phyloP scores from a whole-genome alignment of 495 filamentous ascomycete genomes.

The Penicillium canescens region DNA sequence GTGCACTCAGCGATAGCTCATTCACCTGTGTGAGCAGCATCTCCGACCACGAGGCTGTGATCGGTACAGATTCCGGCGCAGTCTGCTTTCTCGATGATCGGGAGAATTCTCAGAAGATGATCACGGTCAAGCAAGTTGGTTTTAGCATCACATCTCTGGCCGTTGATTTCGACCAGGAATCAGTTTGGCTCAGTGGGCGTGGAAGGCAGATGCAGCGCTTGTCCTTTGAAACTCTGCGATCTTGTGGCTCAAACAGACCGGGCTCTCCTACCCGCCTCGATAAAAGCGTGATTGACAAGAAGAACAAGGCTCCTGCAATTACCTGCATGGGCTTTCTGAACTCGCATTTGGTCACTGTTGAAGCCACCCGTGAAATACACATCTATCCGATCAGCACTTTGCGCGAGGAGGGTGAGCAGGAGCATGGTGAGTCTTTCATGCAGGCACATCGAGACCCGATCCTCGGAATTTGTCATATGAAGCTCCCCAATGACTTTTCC shows the following conservation, averaged over 20 bases:
- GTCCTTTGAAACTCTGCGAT: constrained; percentile 38
- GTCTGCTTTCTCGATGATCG: constrained; percentile 69
- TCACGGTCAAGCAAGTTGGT: constrained; percentile 30
- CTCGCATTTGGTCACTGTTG: constrained; percentile 72
- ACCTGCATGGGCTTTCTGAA: constrained; percentile 70
- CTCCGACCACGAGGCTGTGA: constrained; percentile 55
- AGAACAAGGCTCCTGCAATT: constrained; percentile 35
- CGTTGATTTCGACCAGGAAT: constrained; percentile 50
- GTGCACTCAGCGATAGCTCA: constrained; percentile 68
- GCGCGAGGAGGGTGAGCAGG: constrained; percentile 32
- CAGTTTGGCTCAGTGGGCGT: constrained; percentile 58
- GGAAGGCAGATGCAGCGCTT: constrained; percentile 41
- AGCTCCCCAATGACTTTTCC: constrained; percentile 51
- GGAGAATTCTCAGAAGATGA: constrained; percentile 66
- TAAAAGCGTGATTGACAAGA: constrained; percentile 23
- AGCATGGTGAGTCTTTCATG: constrained; percentile 33
- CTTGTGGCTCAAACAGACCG: constrained; percentile 18
- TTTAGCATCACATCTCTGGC: constrained; percentile 52
- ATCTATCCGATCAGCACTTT: constrained; percentile 49
- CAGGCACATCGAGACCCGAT: constrained; percentile 79
- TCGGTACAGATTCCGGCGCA: constrained; percentile 50
- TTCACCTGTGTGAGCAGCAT: constrained; percentile 80
- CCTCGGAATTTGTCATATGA: constrained; percentile 68
- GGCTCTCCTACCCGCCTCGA: constrained; percentile 26
- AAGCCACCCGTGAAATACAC: constrained; percentile 70